Percentiles rank a stretch among this genome's conserved stretches.
Evolutionary conservation across 495 filamentous ascomycete species (phyloP).

Genomic region (Neurospora sp.): DNA sequence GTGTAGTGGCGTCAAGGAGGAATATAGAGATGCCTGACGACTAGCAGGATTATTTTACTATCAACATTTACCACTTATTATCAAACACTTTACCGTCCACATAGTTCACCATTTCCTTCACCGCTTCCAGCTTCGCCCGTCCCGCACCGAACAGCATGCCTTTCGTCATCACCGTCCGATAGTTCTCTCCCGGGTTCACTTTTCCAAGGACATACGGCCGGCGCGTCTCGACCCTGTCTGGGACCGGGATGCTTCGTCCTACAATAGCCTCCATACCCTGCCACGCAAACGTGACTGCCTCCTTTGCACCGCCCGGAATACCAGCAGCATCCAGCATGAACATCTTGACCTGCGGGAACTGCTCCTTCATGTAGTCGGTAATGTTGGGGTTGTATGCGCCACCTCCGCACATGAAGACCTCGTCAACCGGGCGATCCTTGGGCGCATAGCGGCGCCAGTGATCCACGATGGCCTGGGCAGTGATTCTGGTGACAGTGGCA

Average conservation of each 20-base stretch:
- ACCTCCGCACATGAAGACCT: constrained; percentile 52
- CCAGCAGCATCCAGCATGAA: constrained; percentile 46
- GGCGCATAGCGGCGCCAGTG: constrained; percentile 45
- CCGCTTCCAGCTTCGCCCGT: constrained; percentile 34
- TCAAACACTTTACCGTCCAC: constrained; percentile 34
- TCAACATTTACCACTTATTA: constrained; percentile 25
- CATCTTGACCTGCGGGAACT: constrained; percentile 39
- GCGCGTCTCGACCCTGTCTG: constrained; percentile 39
- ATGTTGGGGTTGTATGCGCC: constrained; percentile 50
- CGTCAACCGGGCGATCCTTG: constrained; percentile 32
- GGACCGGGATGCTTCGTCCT: constrained; percentile 42
- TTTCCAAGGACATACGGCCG: constrained; percentile 42
- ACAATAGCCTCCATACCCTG: constrained; percentile 46
- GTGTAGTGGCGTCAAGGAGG: neutral
- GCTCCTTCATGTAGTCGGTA: constrained; percentile 36
- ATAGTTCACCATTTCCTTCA: constrained; percentile 39
- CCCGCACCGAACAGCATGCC: constrained; percentile 39
- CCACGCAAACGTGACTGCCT: constrained; percentile 49
- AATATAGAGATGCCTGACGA: neutral
- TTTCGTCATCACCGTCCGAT: constrained; percentile 39
- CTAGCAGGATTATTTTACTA: neutral
- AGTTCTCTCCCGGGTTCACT: constrained; percentile 44
- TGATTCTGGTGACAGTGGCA: constrained; percentile 47
- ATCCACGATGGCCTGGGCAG: constrained; percentile 45
- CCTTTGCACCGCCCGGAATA: constrained; percentile 43